Evolutionary conservation across 257 asterid species (phyloP).

Genomic region (Solanum ahanhuiri): DNA sequence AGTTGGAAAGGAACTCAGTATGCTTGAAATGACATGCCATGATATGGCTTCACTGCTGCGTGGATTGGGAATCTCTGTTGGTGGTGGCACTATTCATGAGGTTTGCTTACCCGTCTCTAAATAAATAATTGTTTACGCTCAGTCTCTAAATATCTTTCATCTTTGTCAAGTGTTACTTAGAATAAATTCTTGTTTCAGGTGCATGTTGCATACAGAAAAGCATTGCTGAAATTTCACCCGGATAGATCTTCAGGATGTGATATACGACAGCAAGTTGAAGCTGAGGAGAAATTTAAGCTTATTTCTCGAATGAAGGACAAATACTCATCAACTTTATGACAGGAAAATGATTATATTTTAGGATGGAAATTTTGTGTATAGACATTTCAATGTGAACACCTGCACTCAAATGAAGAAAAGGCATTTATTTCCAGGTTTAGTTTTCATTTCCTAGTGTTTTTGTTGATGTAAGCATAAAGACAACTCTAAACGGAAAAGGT

Average conservation of each 20-base stretch:
- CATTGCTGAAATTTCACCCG: constrained; percentile 78
- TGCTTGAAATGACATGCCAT: constrained; percentile 43
- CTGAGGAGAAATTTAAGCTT: constrained; percentile 95
- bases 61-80: constrained; percentile 39
- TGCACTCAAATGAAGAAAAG: background rate
- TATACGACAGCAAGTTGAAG: constrained; percentile 68
- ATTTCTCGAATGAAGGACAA: constrained; percentile 73
- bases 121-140: background rate
- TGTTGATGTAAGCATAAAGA: too few relatives aligned
- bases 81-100: constrained; percentile 47
- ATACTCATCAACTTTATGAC: constrained; percentile 9
- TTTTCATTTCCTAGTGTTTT: background rate
- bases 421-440: background rate
- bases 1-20: constrained; percentile 47
- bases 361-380: background rate
- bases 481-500: background rate
- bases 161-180: background rate
- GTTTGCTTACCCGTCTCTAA: constrained; percentile 21
- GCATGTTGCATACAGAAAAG: constrained; percentile 60
- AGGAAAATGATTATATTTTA: background rate
- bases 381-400: background rate
- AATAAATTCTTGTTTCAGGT: constrained; percentile 34
- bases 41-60: constrained; percentile 69
- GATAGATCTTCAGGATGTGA: constrained; percentile 68
- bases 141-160: background rate